Evolutionary conservation across 371 early-diverging fungal genomes (phyloP).

Genomic region (Mucor piriformis): DNA sequence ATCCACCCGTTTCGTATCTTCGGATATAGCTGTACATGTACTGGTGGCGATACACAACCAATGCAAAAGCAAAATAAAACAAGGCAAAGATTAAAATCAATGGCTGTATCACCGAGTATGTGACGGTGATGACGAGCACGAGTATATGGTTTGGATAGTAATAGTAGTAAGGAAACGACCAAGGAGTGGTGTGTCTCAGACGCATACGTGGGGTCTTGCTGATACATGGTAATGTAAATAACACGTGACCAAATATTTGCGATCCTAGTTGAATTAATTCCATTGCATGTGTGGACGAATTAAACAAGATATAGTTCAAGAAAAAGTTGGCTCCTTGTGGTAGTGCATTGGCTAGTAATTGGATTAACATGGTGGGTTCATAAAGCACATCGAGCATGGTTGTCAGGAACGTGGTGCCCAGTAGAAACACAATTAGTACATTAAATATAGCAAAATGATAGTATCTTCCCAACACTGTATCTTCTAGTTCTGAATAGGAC

Average conservation of each 20-base stretch:
- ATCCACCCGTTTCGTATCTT: conserved; percentile 80
- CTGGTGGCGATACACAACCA: conserved; percentile 80
- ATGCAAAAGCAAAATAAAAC: conserved; percentile 75
- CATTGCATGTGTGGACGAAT: conserved; percentile 70
- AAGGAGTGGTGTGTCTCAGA: conserved; percentile 57
- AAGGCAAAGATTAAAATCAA: conserved; percentile 79
- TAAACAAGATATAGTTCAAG: conserved; percentile 77
- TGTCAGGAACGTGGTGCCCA: conserved; percentile 78
- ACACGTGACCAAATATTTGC: conserved; percentile 54
- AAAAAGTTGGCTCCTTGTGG: conserved; percentile 81
- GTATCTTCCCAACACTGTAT: conserved; percentile 73
- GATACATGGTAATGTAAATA: conserved; percentile 52
- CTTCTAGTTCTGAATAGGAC: conserved; percentile 66
- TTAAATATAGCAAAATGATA: conserved; percentile 92
- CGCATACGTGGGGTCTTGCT: conserved; percentile 76
- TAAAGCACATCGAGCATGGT: conserved; percentile 72
- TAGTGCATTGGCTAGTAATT: conserved; percentile 67
- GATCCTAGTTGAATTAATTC: conserved; percentile 72
- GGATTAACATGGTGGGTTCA: conserved; percentile 65
- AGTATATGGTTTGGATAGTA: conserved; percentile 77
- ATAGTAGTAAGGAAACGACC: conserved; percentile 68
- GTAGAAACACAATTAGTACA: conserved; percentile 81
- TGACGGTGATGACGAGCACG: conserved; percentile 81
- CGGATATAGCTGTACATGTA: conserved; percentile 86
- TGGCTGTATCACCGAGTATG: conserved; percentile 88